A percentile compares a stretch with the other conserved stretches of the same genome.
phyloP scores from a whole-genome alignment of 2,329 filamentous ascomycete species.

The Colletotrichum sp. region DNA sequence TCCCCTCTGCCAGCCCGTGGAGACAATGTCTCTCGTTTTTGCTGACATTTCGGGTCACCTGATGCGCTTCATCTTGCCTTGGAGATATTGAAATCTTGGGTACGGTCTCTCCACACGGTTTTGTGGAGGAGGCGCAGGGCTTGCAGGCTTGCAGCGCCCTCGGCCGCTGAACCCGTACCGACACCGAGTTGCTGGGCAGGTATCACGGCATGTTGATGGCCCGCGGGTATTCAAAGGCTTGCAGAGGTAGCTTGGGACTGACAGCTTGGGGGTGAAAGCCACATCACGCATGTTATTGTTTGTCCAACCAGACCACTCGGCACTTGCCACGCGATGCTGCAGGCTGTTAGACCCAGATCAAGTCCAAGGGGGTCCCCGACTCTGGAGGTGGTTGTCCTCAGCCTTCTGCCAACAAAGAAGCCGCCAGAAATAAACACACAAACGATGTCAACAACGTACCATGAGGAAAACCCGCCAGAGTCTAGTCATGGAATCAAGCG shows the following conservation, averaged over 20 bases:
- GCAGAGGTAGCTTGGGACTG: background rate
- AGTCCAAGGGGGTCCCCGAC: background rate
- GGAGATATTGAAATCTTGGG: background rate
- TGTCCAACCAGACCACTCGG: background rate
- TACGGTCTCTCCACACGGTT: background rate
- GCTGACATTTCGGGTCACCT: background rate
- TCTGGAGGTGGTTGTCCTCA: background rate
- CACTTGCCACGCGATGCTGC: background rate
- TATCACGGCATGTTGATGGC: background rate
- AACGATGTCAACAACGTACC: background rate
- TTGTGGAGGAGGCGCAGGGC: slow-evolving; percentile 8
- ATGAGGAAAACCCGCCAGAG: background rate
- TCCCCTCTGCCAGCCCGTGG: background rate
- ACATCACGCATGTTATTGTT: background rate
- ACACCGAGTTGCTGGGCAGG: background rate
- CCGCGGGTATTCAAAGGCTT: background rate
- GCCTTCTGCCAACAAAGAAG: background rate
- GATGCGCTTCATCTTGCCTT: background rate
- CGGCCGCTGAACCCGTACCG: background rate
- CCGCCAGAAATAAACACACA: background rate
- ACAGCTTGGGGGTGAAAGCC: background rate
- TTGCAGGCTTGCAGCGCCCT: background rate
- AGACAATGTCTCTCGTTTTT: background rate
- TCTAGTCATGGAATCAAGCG: background rate
- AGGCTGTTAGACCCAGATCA: background rate